phyloP scores from a whole-genome alignment of 768 basidiomycete genomes.

The Albatrellus ellisii region DNA sequence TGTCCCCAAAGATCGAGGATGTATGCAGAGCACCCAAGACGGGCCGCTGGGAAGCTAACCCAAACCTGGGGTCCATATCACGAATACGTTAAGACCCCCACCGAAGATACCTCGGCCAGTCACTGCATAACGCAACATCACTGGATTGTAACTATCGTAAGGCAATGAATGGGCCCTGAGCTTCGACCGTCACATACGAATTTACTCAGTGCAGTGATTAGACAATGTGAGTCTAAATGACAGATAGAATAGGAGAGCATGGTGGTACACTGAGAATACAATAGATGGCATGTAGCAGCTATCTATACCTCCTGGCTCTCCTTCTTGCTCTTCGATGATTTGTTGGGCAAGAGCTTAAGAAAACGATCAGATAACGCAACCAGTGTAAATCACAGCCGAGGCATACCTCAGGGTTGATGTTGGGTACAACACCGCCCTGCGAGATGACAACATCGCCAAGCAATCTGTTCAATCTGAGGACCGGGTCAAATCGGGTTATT shows the following conservation, averaged over 20 bases:
- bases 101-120: no score
- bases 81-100: no score
- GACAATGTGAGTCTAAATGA: no score
- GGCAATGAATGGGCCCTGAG: no score
- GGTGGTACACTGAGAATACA: constrained; percentile 3
- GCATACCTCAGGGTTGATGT: constrained; percentile 51
- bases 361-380: neutral
- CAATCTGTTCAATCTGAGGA: constrained; percentile 49
- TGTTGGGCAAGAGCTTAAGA: constrained; percentile 28
- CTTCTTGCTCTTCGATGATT: constrained; percentile 40
- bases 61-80: no score
- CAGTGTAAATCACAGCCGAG: neutral
- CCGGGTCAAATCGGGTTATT: neutral
- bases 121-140: no score
- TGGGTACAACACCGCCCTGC: constrained; percentile 87
- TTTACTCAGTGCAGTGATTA: no score
- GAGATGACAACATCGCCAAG: constrained; percentile 83
- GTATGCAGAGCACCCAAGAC: no score
- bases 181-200: no score
- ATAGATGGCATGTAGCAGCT: constrained; percentile 2
- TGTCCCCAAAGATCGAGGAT: no score
- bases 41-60: no score
- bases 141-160: no score
- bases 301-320: constrained; percentile 31
- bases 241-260: constrained; percentile 4